Evolutionary conservation across 2,329 filamentous ascomycete species (phyloP), one percentile per base, ranked within the genome.

Genomic region (Hypoxylon rubiginosum): DNA sequence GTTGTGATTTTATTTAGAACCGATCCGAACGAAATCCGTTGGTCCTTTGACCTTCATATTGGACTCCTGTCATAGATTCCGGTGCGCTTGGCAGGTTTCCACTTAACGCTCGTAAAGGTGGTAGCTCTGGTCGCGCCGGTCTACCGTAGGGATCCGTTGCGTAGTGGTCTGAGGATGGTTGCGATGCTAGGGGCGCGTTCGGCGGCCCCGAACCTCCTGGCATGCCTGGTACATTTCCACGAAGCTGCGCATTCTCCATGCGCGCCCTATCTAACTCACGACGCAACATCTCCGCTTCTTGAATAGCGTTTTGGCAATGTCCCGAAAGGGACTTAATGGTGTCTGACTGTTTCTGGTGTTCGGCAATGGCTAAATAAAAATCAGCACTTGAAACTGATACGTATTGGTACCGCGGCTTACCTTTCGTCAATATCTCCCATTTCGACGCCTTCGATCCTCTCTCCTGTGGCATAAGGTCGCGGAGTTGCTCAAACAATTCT

Each of bases 381-480:
- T 77, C 26, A 77, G 67, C 58, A 67, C 68, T 49, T 69, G 58
- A 36, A 57, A n/a, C 34, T 4, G 19, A 58, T 28, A 4, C n/a
- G 45, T 19, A 39, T 58, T 46, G 19, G 46, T 41, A 30, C 4
- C 32, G 32, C 10, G n/a, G 76, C 85, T 67, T 81, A 94, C 92
- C 91, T 83, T 95, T 95, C 2, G 91, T 94, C 15, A 97, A 77
- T 52, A 95, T 94, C 73, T 97, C 92, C 92, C 92, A 97, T 73
- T 97, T 97, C 71, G 92, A 94, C 0, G 92, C 92, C 77, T 96
- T 97, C 24, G 91, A 91, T 1, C 92, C 92, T 15, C 92, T 88
- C 73, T 93, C 92, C 71, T 93, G 91, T 1, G 92, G 92, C 81
- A 95, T 90, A 39, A 93, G 83, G 70, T 92, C 90, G 71, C 93